These are phyloP conservation scores for Cytospora piceae DNA, from an alignment of 2,329 filamentous ascomycete species.

Conservation along the genomic window DNA sequence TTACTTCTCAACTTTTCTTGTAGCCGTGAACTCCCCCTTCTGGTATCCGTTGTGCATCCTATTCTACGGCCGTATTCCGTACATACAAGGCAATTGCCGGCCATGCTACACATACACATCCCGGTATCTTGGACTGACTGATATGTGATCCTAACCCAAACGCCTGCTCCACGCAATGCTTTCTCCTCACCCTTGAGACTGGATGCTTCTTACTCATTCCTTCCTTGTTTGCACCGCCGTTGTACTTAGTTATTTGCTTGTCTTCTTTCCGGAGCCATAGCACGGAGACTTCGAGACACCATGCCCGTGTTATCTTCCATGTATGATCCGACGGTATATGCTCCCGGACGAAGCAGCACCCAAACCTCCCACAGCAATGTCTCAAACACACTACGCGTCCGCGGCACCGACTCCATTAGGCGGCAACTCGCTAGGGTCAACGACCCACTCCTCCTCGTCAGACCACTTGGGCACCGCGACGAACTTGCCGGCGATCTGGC, in stretches of 20 bases:
- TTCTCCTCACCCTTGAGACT: background rate
- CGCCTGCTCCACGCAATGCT: conserved; percentile 26
- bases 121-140: background rate
- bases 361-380: background rate
- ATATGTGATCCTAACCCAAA: conserved; percentile 12
- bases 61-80: background rate
- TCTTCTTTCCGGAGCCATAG: background rate
- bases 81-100: background rate
- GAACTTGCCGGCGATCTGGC: conserved; percentile 65
- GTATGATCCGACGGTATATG: no score
- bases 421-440: conserved; percentile 42
- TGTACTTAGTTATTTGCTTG: no score
- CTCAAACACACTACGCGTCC: background rate
- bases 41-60: background rate
- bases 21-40: background rate
- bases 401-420: conserved; percentile 26
- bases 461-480: conserved; percentile 62
- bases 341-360: no score
- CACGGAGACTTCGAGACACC: no score
- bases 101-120: background rate
- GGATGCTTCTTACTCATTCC: no score
- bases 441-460: conserved; percentile 61
- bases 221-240: no score
- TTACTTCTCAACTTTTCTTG: background rate
- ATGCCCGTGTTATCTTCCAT: no score